These are phyloP conservation scores for Diphasiastrum complanatum DNA, from an alignment of 83 land plant genomes.

Conservation along the genomic window DNA sequence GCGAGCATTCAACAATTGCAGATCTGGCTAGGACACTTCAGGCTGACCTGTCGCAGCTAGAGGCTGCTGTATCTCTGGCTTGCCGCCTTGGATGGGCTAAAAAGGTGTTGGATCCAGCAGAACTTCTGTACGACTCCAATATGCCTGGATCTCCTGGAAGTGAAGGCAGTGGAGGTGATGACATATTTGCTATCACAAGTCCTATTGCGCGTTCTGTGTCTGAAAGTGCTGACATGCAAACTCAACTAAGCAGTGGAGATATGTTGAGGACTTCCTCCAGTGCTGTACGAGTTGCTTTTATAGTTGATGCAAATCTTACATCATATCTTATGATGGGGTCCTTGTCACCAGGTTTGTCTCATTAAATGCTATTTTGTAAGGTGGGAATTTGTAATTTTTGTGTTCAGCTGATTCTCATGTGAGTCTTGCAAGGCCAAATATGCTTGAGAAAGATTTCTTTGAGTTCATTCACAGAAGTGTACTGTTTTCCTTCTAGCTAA, in stretches of 20 bases:
- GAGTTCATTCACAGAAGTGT: too few species aligned
- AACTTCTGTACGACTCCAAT: conserved; percentile 58
- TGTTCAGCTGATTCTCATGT: too few species aligned
- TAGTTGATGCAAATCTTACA: conserved; percentile 98
- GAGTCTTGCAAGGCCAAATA: too few species aligned
- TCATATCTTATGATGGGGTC: conserved; percentile 99
- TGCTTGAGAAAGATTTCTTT: too few species aligned
- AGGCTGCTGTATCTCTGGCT: conserved; percentile 94
- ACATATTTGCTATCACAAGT: conserved; percentile 40
- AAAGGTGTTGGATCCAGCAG: conserved; percentile 76
- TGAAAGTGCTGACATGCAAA: conserved; percentile 27
- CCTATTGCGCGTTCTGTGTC: conserved; percentile 33
- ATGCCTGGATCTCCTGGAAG: conserved; percentile 44
- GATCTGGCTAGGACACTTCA: conserved; percentile 88
- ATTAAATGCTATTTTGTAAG: too few species aligned
- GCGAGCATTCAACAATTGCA: conserved; percentile 92
- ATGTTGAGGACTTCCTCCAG: conserved; percentile 24
- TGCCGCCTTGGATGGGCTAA: conserved; percentile 94
- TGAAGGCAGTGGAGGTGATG: conserved; percentile 66
- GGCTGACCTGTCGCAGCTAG: conserved; percentile 83
- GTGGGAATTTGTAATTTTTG: too few species aligned
- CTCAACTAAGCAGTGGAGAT: conserved; percentile 40
- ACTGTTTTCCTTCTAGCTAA: too few species aligned
- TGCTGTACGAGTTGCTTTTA: conserved; percentile 62
- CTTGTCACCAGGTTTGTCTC: conserved; percentile 77